Base-by-base conservation (phyloP, 2,329 filamentous ascomycete species). In the Colletotrichum shisoi region DNA sequence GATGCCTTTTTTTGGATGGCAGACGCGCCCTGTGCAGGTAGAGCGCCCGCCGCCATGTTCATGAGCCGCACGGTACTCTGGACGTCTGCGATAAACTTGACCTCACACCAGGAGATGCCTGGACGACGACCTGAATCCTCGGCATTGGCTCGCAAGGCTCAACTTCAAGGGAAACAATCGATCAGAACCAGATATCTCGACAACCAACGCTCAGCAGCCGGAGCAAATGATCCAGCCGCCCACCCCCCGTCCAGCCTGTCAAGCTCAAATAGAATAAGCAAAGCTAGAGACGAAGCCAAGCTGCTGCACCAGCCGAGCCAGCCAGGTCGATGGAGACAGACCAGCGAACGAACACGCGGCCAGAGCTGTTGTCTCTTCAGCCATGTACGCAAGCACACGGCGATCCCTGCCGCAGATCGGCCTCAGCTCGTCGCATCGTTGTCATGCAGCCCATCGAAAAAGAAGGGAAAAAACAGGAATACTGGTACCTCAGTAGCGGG, bases 381-480 rank as follows among this genome's bases (percentile, higher is more conserved):
- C 61, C 61, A 56, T 68, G 42, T 56, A 68, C 65, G 65, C 65
- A 68, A 68, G 48, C 65, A 68, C 27, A 49, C 7, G 49, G 64
- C 64, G 61, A 67, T 67, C 64, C 61, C 42, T 64, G 53, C 65
- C 8, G 56, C 49, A 60, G 65, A 68, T 68, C 65, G 61, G 37
- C 54, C 42, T 51, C 54, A 42, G 49, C 44, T 65, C 19, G 65
- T 65, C 42, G 49, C 62, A 68, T 64, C 65, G 65, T 40, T 51
- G 61, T 60, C 42, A 62, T 54, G 53, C 56, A 64, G 42, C 37
- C 37, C 48, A 49, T 64, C n/a, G 31, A 42, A 9, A 45, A 37
- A 17, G 17, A 24, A 11, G 11, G 57, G 6, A 42, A 53, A 63
- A 67, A 67, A 60, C 61, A 68, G 49, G 65, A 64, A 68, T 51